Conservation (phyloP, 805 yeast species). For the Pichia occidentalis region DNA sequence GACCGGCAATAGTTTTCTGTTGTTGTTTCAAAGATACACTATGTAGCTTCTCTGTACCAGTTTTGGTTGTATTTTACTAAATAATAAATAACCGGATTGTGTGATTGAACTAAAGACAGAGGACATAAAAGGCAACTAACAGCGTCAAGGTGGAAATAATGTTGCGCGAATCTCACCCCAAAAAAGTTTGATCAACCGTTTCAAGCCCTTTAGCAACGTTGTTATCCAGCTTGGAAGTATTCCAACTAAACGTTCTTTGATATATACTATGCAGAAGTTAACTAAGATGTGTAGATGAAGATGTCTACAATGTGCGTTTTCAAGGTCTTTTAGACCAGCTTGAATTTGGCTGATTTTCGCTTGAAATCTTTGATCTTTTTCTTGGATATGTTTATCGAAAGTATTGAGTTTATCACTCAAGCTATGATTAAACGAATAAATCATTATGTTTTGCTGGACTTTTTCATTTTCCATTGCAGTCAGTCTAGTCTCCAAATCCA, state of each 20-base stretch:
- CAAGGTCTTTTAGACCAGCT: background rate
- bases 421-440: constrained; percentile 12
- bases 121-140: background rate
- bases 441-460: constrained; percentile 12
- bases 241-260: constrained; percentile 1
- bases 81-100: too few species aligned
- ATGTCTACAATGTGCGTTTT: constrained; percentile 2
- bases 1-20: too few species aligned
- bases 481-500: constrained; percentile 5
- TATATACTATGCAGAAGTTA: too few species aligned
- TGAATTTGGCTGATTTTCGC: constrained; percentile 1
- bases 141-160: background rate
- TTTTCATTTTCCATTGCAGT: constrained; percentile 10
- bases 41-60: too few species aligned
- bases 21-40: too few species aligned
- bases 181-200: background rate
- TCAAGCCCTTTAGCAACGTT: background rate
- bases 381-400: constrained; percentile 8
- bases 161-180: constrained; percentile 1
- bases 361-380: constrained; percentile 2
- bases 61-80: too few species aligned
- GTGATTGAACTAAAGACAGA: too few species aligned
- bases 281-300: too few species aligned
- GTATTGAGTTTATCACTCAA: constrained; percentile 11
- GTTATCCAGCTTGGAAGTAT: background rate